Evolutionary conservation across 1,139 yeast species (phyloP), one percentile per base, ranked within the genome.

Genomic region (Chernovozyma aurita): DNA sequence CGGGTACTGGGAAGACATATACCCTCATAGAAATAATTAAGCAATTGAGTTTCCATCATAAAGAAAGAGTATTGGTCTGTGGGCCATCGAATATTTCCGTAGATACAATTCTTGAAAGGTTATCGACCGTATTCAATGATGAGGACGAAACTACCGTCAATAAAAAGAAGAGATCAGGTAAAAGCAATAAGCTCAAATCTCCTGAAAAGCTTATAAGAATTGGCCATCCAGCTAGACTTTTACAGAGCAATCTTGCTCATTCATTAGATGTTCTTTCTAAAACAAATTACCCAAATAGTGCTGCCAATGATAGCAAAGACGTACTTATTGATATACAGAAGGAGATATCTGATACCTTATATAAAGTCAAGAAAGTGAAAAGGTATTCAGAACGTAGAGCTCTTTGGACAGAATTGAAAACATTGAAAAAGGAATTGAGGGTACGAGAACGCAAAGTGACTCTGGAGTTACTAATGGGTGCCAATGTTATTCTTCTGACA

Each of bases 31-130:
- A 92, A 50, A 62, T 86, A 9, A 81, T 88, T 28, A 76, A 84
- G 34, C 97, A 90, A 52, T 62, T 87, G 38, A 73, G 82, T 1
- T 66, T 65, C 13, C 62, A 63, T 12, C 54, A 56, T 25, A 78
- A 80, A 7, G 80, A 84, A 46, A 66, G 92, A 35, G 81, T 92
- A 0, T 64, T 92, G 29, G 94, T 92, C 0, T 90, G 97, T 61
- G 97, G 97, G 0, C 95, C 97, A 0, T 90, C 97, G 0, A 92
- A 92, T 53, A 82, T 88, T n/a, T 80, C 97, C 0, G 96, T 88
- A 1, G 97, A 92, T 57, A 92, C 95, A 0, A 85, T 92, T 22
- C 60, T 88, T 34, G 97, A 90, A 53, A 65, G 97, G 42, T 59
- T 90, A 18, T 71, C 80, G n/a, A 61, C 64, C 1, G 47, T 44